These are phyloP conservation scores for Begonia peltatifolia DNA, from an alignment of 306 rosid species.

Conservation along the genomic window DNA sequence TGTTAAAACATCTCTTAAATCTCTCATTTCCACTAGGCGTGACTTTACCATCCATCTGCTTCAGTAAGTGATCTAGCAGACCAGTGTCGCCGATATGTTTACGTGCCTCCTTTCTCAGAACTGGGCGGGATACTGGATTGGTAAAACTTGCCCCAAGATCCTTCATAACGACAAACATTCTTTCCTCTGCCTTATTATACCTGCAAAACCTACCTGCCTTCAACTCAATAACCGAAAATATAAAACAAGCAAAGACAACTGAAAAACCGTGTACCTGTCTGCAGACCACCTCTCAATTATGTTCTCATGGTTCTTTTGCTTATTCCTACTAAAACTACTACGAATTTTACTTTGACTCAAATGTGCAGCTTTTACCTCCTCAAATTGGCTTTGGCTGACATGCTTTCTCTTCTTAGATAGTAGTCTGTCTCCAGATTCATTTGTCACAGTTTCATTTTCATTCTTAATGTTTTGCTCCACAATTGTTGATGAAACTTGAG, in stretches of 20 bases:
- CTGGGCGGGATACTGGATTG: constrained; percentile 51
- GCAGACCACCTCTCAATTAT: constrained; percentile 43
- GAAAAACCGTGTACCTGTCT: constrained; percentile 33
- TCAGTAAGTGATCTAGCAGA: constrained; percentile 72
- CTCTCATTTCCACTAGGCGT: constrained; percentile 65
- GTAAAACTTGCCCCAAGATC: constrained; percentile 59
- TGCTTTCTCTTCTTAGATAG: constrained; percentile 32
- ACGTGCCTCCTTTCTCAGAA: constrained; percentile 52
- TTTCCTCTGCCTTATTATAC: constrained; percentile 53
- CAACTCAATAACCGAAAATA: background rate
- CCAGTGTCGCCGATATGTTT: constrained; percentile 81
- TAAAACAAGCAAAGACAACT: background rate
- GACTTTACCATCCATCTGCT: constrained; percentile 62
- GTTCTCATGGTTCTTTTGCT: constrained; percentile 23
- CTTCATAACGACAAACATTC: constrained; percentile 51
- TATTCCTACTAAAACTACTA: constrained; percentile 12
- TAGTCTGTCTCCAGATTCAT: constrained; percentile 21
- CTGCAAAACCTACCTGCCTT: constrained; percentile 17
- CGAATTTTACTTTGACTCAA: constrained; percentile 9
- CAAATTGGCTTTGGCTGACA: constrained; percentile 32
- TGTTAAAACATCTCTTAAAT: constrained; percentile 68
- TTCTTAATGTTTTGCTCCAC: constrained; percentile 21
- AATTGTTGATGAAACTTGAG: constrained; percentile 17
- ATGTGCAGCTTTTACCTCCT: constrained; percentile 28
- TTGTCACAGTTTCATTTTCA: constrained; percentile 24